Evolutionary conservation across 768 basidiomycete genomes (phyloP), one percentile per base, ranked within the genome.

Genomic region (Cantharellus anzutake): DNA sequence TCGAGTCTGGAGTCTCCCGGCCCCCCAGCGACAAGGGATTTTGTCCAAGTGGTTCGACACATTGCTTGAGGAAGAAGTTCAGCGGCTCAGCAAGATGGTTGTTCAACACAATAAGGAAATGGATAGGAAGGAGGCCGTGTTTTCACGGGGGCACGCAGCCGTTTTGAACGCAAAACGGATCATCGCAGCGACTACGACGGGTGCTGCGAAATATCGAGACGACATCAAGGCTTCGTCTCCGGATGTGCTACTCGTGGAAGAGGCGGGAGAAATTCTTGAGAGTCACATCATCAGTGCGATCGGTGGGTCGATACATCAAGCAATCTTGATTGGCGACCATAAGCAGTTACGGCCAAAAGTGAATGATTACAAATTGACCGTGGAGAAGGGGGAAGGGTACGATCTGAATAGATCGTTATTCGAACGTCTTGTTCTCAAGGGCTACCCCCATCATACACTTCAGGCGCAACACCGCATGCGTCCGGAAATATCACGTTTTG

Each of bases 291-390:
- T 84, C 42, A 81, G 81, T 0, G 76, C 83, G 0, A 68, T 84
- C 3, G 75, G 75, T 0, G 60, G 60, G 2, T 60, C 70, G 0
- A 76, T 76, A 0, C 67, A 70, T 2, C 80, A 83, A 39, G 65
- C 84, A 58, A 78, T 84, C 63, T 70, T 85, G 3, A 84, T 85
- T 39, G 83, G 83, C 0, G 83, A 85, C 64, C 83, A 84, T 67
- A 78, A 84, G 68, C 83, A 85, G 68, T 72, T 85, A 5, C 80
- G 84, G 2, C 83, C 83, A 0, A 85, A 84, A 68, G 80, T 84
- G 60, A 83, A 80, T 61, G 76, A 79, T 60, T 85, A 84, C 60
- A 53, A 65, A 0, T 68, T 86, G 34, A 84, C 82, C 0, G 76
- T 83, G 3, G 83, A 86, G 66, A 83, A 82, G 61, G 79, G 74